Evolutionary conservation across 2,329 filamentous ascomycete species (phyloP).

Genomic region (Trichoderma semiorbis): DNA sequence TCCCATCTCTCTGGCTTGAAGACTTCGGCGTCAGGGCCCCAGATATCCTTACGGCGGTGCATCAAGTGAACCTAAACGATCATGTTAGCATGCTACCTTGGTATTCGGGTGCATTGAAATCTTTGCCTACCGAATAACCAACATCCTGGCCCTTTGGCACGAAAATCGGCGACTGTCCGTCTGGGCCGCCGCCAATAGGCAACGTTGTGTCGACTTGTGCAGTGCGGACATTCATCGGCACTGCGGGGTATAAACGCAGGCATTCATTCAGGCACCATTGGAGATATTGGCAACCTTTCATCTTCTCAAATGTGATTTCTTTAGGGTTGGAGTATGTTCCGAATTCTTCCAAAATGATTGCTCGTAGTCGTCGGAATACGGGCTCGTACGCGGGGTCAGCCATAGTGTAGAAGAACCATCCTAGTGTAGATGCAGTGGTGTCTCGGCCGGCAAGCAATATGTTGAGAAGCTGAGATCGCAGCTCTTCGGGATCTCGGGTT

Average conservation of each 20-base stretch:
- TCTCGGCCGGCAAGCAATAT: slow-evolving; percentile 51
- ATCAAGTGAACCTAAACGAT: slow-evolving; percentile 28
- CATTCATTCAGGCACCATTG: slow-evolving; percentile 27
- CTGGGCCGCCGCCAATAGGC: slow-evolving; percentile 48
- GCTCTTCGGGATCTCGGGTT: slow-evolving; percentile 25
- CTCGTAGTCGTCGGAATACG: slow-evolving; percentile 42
- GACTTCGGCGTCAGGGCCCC: slow-evolving; percentile 37
- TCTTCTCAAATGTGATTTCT: slow-evolving; percentile 26
- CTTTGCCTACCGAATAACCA: slow-evolving; percentile 30
- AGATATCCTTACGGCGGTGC: slow-evolving; percentile 39
- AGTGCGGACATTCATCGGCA: slow-evolving; percentile 25
- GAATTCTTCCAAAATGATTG: slow-evolving; percentile 43
- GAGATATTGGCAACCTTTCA: slow-evolving; percentile 25
- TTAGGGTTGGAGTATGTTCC: slow-evolving; percentile 40
- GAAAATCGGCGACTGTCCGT: slow-evolving; percentile 46
- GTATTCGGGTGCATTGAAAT: neutral
- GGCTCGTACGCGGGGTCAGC: slow-evolving; percentile 33
- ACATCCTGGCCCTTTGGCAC: slow-evolving; percentile 45
- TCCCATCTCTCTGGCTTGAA: slow-evolving; percentile 42
- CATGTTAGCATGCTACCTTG: neutral
- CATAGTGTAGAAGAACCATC: slow-evolving; percentile 46
- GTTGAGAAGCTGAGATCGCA: slow-evolving; percentile 34
- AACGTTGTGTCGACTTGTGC: slow-evolving; percentile 43
- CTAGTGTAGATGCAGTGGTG: slow-evolving; percentile 49
- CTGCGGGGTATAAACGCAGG: slow-evolving; percentile 25